Base-by-base conservation (phyloP, 441 rosid species). In the Gossypium schwendimanii region DNA sequence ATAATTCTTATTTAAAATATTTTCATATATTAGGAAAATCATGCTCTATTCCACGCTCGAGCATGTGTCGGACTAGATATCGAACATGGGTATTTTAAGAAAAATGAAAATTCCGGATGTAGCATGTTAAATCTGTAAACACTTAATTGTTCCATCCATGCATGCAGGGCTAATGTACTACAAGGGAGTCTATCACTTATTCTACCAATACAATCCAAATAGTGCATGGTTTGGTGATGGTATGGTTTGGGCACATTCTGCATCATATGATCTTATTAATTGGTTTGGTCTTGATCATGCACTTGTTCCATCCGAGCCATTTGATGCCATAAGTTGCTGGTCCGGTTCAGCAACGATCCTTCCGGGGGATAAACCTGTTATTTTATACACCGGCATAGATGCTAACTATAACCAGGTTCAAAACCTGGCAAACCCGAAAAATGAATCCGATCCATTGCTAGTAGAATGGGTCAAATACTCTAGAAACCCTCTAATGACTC, bases 221-320 rank as follows among this genome's bases (percentile, higher is more conserved):
- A 86, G 83, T 17, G 81, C 89, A 69, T 49, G 82, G 53, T 83
- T 80, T 55, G 86, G 85, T 39, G 77, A 81, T 17, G 77, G 67
- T n/a, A 84, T 86, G 73, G 47, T 77, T 8, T 88, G 87, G 90
- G 92, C 82, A 7, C 92, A 86, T 75, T 83, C 90, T 3, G 87
- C 82, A 21, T 84, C 88, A 3, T 73, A 75, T 49, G 88, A 88
- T 76, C 87, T 88, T n/a, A 67, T 88, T 63, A 82, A 83, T 71
- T 88, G 92, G 90, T 76, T 77, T 64, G 81, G 79, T 66, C 85
- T 79, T 18, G 66, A 77, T 20, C 78, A 76, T 52, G 92, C 87
- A 9, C 80, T 88, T 60, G 65, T 63, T 73, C 90, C 92, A 65
- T 78, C 87, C 12, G 79, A 78, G 75, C 76, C 86, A 28, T 86